phyloP scores from a whole-genome alignment of 176 grass and related monocot genomes.

The Urochloa ruziziensis region DNA sequence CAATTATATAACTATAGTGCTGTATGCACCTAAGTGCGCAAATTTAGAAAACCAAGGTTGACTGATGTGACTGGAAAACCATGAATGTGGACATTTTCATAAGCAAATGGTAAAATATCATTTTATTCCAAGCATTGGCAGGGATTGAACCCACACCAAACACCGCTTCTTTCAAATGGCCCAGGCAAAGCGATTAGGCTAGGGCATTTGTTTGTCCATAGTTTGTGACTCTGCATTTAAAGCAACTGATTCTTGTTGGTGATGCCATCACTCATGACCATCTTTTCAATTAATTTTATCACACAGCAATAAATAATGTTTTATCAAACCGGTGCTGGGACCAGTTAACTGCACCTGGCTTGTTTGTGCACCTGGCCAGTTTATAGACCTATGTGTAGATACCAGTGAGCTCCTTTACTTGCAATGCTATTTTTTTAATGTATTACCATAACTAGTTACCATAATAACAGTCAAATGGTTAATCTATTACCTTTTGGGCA shows the following conservation, averaged over 20 bases:
- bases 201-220: not conserved
- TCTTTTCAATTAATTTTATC: not conserved
- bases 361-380: not conserved
- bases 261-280: not conserved
- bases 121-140: not conserved
- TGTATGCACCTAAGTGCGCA: not conserved
- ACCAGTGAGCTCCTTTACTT: not conserved
- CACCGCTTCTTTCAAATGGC: not conserved
- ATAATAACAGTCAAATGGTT: not conserved
- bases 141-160: not conserved
- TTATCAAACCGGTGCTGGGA: not conserved
- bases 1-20: not conserved
- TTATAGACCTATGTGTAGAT: not conserved
- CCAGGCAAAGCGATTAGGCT: not conserved
- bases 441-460: constrained; percentile 1
- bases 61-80: not conserved
- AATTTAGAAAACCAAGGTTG: not conserved
- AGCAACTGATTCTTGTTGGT: not conserved
- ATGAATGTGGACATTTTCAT: not conserved
- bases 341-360: not conserved
- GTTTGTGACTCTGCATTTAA: not conserved
- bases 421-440: not conserved
- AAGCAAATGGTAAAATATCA: not conserved
- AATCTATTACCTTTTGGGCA: constrained; percentile 42
- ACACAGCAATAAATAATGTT: not conserved